Percentiles rank a stretch among this genome's conserved stretches.
Conservation (phyloP, 441 rosid genomes). For the Erysimum cheiri region DNA sequence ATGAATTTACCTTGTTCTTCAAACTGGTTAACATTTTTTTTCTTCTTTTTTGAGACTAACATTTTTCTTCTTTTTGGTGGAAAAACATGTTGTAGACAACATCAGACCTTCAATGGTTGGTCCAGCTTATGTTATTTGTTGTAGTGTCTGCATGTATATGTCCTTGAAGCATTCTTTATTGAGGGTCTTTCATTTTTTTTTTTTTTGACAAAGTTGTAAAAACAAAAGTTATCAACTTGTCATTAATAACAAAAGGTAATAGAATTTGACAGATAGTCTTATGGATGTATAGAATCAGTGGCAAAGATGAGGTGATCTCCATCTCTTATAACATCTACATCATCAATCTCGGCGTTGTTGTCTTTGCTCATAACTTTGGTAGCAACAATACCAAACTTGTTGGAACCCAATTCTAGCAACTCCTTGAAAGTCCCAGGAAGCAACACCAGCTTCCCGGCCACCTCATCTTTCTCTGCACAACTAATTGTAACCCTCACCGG, state of each 20-base stretch:
- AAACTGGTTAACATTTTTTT: slow-evolving; percentile 1
- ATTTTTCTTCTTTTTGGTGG: not conserved
- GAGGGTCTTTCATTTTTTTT: not conserved
- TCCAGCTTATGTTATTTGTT: slow-evolving; percentile 15
- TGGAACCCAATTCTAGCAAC: slow-evolving; percentile 56
- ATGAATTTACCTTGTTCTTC: slow-evolving; percentile 19
- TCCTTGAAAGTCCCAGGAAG: slow-evolving; percentile 64
- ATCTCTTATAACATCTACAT: slow-evolving; percentile 68
- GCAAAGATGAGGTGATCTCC: slow-evolving; percentile 69
- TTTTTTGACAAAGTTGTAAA: slow-evolving; percentile 17
- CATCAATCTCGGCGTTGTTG: slow-evolving; percentile 66
- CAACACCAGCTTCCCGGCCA: slow-evolving; percentile 55
- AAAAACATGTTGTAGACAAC: slow-evolving; percentile 1
- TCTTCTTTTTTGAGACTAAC: not conserved
- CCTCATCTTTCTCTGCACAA: slow-evolving; percentile 57
- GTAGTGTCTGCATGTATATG: not conserved
- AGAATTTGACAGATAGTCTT: not conserved
- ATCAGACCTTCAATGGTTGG: not conserved
- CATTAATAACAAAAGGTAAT: not conserved
- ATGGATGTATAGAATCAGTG: slow-evolving; percentile 15
- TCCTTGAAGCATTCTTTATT: slow-evolving; percentile 6
- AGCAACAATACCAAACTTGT: slow-evolving; percentile 57
- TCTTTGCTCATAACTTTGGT: slow-evolving; percentile 58
- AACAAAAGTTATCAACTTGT: slow-evolving; percentile 3
- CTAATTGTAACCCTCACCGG: slow-evolving; percentile 61